Evolutionary conservation across 1,139 yeast genomes (phyloP), one percentile per base, ranked within the genome.

Genomic region (Candida dubliniensis): DNA sequence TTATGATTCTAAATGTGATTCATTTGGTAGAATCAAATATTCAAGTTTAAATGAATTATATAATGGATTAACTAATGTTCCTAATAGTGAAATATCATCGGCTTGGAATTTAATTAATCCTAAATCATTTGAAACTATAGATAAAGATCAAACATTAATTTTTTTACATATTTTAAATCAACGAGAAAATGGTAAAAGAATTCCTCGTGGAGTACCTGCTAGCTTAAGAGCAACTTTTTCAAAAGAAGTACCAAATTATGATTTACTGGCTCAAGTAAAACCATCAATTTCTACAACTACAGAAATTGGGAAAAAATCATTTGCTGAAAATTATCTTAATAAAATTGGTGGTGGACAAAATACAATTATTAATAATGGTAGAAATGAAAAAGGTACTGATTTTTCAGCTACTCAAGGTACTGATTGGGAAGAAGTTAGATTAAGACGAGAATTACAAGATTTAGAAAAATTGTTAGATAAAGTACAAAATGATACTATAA

Each of bases 101-200:
- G 96, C 97, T 1, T 93, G 99, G 98, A 89, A 88, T 61, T 71
- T 93, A 48, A 96, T 95, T 39, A 93, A 93, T 59, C 98, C 99
- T 5, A 85, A 87, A 57, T 82, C 86, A 38, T 81, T 82, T 45
- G 90, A 86, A 58, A 84, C 96, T 12, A 89, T 93, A 51, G 98
- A 91, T 63, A 89, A 87, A 57, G 98, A 93, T 65, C 99, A 95
- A 63, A 84, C 90, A 25, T 69, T 90, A 53, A 96, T 88, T 31
- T 90, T 88, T 54, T 73, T 93, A 53, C 99, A 93, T 66, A 89
- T 91, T 53, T 75, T 93, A 56, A 89, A 90, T 64, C 96, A 91
- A 64, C 78, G 97, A 55, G 87, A 89, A 49, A 84, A 84, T 58
- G 96, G 96, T 30, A 84, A 84, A 55, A 74, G 95, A 48, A 82